Evolutionary conservation across 768 basidiomycete species (phyloP), one percentile per base, ranked within the genome.

Genomic region (Russula brevipes): DNA sequence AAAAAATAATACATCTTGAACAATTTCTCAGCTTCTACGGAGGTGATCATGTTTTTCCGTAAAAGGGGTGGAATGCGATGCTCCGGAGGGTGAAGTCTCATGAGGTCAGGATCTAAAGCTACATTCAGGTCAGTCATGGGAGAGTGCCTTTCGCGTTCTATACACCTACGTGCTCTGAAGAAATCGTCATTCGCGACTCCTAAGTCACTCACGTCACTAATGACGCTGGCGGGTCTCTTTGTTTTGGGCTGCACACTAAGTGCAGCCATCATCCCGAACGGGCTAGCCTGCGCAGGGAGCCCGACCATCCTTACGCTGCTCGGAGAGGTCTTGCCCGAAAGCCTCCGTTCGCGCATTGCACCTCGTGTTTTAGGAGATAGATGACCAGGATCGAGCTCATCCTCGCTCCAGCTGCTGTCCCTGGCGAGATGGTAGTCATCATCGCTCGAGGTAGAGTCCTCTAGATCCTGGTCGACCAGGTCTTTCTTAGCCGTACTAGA

Each of bases 191-290:
- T 85, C 0, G 87, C 88, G 42, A 91, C 83, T 73, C 61, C 75
- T 68, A 51, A 70, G 68, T 69, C 73, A 57, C 71, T 73, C 47
- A 59, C 49, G 41, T 69, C 69, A 12, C 69, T 71, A 42, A 44
- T 4, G 35, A 63, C 39, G 58, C 71, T 73, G 16, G 62, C 63
- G 57, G 63, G 33, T 33, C 68, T 66, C 54, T 58, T 54, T 61
- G 54, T 12, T 57, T 63, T 63, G 53, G 63, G 49, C 55, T 76
- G 79, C 67, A 88, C 73, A 54, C 79, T 78, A 65, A 91, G 74
- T 7, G 79, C 77, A n/a, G 86, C 87, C 73, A 92, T 86, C 62
- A 92, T 71, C n/a, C 90, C 89, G 70, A 86, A 86, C 8, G 89
- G 89, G 30, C 81, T 78, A 0, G 85, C 85, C 60, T 80, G 82